Base-by-base conservation (phyloP, 345 rosid genomes). In the Acer yangbiense region DNA sequence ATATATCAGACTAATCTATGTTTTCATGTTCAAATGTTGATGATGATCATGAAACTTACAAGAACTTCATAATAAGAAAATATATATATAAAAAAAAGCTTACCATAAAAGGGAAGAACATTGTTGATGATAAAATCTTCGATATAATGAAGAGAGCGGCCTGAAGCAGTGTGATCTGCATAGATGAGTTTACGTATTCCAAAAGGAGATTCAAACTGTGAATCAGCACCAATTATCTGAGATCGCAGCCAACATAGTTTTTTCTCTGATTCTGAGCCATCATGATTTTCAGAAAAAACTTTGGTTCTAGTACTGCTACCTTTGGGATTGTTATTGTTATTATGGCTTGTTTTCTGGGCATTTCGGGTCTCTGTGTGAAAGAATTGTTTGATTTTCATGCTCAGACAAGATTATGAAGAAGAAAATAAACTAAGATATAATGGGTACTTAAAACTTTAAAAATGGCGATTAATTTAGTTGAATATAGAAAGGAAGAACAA, bases 141-240 rank as follows among this genome's bases (percentile, higher is more conserved):
- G n/a, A 88, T 76, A 25, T 85, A 89, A 16, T 32, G 87, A 73
- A 91, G 83, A 29, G 84, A 84, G 6, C 88, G 80, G 29, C 87
- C 91, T 0, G 94, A 86, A 72, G 94, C 93, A 9, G 94, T 89
- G 32, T 88, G 90, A 68, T 91, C 95, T 1, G 89, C 91, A 35
- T 91, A 91, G 0, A 85, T 84, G 10, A 91, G 76, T 61, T 69
- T 76, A 32, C 90, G 73, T 63, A 52, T 82, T 1, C 95, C 93
- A 32, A 91, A 89, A 0, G 93, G 91, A 11, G 95, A 80, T 54
- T 84, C 83, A 12, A 89, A 88, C 61, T 85, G 83, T 0, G 73
- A 69, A 9, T 80, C 79, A 0, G 76, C 43, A 0, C 95, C 91
- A 3, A 86, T 75, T 58, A 91, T 83, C 62, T 91, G 93, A 20